These are phyloP conservation scores for Mycosphaerelloides madeirae DNA, from an alignment of 2,329 filamentous ascomycete genomes.

Conservation along the genomic window DNA sequence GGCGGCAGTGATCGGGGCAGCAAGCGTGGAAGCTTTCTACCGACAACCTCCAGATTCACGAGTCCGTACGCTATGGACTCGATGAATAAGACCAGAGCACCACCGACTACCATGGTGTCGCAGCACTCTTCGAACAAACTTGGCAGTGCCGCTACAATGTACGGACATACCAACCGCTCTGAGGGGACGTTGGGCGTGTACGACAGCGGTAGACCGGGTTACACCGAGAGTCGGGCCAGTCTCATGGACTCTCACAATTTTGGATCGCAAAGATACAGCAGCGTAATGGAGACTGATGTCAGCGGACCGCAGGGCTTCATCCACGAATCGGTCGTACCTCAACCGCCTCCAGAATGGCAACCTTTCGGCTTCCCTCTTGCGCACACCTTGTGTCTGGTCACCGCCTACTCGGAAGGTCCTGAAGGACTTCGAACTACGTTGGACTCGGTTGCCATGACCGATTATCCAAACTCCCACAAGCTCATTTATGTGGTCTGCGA, in stretches of 20 bases:
- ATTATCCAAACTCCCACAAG: conserved; percentile 99
- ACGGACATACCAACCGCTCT: conserved; percentile 57
- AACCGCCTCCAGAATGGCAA: conserved; percentile 94
- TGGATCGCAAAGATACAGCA: conserved; percentile 46
- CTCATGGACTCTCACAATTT: conserved; percentile 38
- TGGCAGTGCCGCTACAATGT: conserved; percentile 58
- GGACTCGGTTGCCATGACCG: conserved; percentile 93
- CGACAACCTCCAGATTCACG: conserved; percentile 91
- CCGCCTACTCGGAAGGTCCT: conserved; percentile 92
- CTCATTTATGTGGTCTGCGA: conserved; percentile 94
- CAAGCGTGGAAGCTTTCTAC: conserved; percentile 85
- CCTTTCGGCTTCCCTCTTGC: conserved; percentile 93
- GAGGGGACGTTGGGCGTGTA: conserved; percentile 48
- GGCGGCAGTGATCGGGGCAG: conserved; percentile 59
- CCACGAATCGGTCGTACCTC: conserved; percentile 90
- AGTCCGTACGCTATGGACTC: conserved; percentile 78
- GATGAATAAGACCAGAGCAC: conserved; percentile 47
- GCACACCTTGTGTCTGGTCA: conserved; percentile 90
- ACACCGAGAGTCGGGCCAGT: conserved; percentile 34
- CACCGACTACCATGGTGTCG: conserved; percentile 90
- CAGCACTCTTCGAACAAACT: conserved; percentile 71
- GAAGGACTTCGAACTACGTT: conserved; percentile 89
- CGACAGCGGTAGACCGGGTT: conserved; percentile 10
- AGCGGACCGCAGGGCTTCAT: conserved; percentile 90
- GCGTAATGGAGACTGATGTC: conserved; percentile 56